These are phyloP conservation scores for Gossypium mustelinum DNA, from an alignment of 345 rosid genomes.

Conservation along the genomic window DNA sequence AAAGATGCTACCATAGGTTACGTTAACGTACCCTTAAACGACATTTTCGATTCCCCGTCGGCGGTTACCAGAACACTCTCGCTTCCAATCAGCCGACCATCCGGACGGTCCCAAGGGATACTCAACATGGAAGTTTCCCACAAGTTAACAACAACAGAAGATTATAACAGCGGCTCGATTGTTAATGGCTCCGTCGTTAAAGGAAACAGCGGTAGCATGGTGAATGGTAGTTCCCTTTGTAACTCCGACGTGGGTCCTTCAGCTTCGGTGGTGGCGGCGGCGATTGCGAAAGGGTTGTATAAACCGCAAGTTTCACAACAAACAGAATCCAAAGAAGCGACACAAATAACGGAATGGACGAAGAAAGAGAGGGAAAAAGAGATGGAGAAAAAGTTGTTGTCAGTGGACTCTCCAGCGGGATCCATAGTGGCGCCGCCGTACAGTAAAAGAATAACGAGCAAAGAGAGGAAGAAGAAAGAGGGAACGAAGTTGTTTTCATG, in stretches of 20 bases:
- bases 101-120: slow-evolving; percentile 82
- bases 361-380: slow-evolving; percentile 45
- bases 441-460: slow-evolving; percentile 15
- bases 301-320: slow-evolving; percentile 27
- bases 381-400: slow-evolving; percentile 54
- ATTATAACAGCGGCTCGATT: slow-evolving; percentile 15
- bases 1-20: slow-evolving; percentile 66
- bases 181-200: background rate
- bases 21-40: slow-evolving; percentile 52
- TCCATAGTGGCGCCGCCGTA: slow-evolving; percentile 4
- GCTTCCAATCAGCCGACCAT: slow-evolving; percentile 66
- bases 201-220: slow-evolving; percentile 31
- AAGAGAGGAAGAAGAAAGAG: slow-evolving; percentile 24
- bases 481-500: slow-evolving; percentile 58
- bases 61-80: slow-evolving; percentile 33
- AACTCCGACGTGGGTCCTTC: slow-evolving; percentile 83
- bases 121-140: slow-evolving; percentile 63
- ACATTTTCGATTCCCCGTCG: slow-evolving; percentile 32
- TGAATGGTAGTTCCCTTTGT: slow-evolving; percentile 50
- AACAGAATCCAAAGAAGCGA: slow-evolving; percentile 18
- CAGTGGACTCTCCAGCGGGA: slow-evolving; percentile 38
- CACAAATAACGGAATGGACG: slow-evolving; percentile 49
- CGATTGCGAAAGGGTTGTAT: slow-evolving; percentile 78
- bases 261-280: slow-evolving; percentile 93
- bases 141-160: slow-evolving; percentile 23